Percentiles rank a stretch among this genome's conserved stretches.
Conservation (phyloP, 495 filamentous ascomycete species). For the Aspergillus cavernicola region DNA sequence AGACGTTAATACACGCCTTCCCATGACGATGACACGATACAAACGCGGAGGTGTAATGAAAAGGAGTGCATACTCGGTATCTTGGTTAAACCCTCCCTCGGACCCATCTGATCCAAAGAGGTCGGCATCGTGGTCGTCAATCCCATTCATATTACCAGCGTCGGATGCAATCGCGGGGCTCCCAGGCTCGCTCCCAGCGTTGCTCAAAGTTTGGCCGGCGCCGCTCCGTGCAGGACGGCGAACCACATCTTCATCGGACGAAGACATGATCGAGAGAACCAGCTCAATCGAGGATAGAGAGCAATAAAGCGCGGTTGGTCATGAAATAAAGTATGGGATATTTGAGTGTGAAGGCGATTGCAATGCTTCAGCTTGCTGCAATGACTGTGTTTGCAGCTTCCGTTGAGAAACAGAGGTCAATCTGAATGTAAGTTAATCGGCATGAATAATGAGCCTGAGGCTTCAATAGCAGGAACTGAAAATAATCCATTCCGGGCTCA, state of each 20-base stretch:
- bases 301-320: not conserved
- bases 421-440: too few relatives aligned
- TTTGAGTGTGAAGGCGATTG: not conserved
- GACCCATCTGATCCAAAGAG: conserved; percentile 60
- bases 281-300: not conserved
- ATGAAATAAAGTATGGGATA: not conserved
- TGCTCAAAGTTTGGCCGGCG: conserved; percentile 26
- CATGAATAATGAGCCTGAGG: conserved; percentile 4
- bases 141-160: conserved; percentile 42
- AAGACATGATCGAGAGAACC: conserved; percentile 30
- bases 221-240: conserved; percentile 37
- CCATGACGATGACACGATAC: conserved; percentile 3
- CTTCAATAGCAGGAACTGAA: not conserved
- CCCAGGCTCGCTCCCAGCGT: conserved; percentile 27
- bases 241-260: conserved; percentile 41
- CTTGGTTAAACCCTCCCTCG: conserved; percentile 38
- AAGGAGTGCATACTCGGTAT: conserved; percentile 30
- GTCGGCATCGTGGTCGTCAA: conserved; percentile 54
- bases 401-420: too few relatives aligned
- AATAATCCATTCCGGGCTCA: conserved; percentile 22
- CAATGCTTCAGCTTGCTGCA: not conserved
- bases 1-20: conserved; percentile 18
- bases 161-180: conserved; percentile 23
- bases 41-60: conserved; percentile 6
- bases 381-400: not conserved